phyloP scores from a whole-genome alignment of 2,329 filamentous ascomycete species.

The Xylariales sp. region DNA sequence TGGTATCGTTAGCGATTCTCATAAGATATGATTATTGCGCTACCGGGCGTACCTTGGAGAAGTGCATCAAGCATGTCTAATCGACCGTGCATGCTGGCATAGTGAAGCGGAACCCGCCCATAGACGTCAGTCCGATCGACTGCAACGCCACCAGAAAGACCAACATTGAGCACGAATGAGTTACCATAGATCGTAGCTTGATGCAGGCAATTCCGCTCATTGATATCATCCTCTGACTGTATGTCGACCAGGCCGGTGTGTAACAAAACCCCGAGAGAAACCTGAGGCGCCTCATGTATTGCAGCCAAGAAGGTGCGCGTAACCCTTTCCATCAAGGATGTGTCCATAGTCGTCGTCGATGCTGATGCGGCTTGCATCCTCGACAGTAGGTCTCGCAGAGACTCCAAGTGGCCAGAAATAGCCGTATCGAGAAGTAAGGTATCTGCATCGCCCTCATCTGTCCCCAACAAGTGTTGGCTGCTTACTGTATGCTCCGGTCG shows the following conservation, averaged over 20 bases:
- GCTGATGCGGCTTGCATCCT: conserved; percentile 58
- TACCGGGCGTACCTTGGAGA: conserved; percentile 58
- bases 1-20: conserved; percentile 28
- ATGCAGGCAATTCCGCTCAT: conserved; percentile 92
- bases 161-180: conserved; percentile 69
- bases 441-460: conserved; percentile 87
- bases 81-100: conserved; percentile 91
- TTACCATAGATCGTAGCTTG: conserved; percentile 96
- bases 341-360: conserved; percentile 43
- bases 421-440: conserved; percentile 84
- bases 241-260: conserved; percentile 81
- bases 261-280: conserved; percentile 70
- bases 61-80: conserved; percentile 77
- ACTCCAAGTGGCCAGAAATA: conserved; percentile 71
- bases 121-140: conserved; percentile 85
- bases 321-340: conserved; percentile 64
- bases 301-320: conserved; percentile 88
- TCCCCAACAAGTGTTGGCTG: conserved; percentile 61
- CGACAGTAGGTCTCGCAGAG: conserved; percentile 73
- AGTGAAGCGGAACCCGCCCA: conserved; percentile 87
- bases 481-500: conserved; percentile 59
- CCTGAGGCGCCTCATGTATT: conserved; percentile 76
- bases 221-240: conserved; percentile 95
- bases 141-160: conserved; percentile 70
- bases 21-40: no score